A percentile compares a stretch with the other conserved stretches of the same genome.
Conservation (phyloP, 2,329 filamentous ascomycete species). For the Hymenoscyphus occultus region DNA sequence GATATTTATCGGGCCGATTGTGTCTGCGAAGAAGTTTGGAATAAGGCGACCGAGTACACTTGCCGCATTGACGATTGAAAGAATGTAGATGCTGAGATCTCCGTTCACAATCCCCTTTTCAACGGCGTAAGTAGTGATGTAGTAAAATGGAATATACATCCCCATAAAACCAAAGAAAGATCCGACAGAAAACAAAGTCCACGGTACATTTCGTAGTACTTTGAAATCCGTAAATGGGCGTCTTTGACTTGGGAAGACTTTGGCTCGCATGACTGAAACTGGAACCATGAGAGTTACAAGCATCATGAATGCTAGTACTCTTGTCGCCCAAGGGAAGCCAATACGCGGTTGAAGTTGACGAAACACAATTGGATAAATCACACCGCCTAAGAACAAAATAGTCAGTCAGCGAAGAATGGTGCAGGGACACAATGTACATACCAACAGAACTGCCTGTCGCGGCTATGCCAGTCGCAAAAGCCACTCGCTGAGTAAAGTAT, state of each 20-base stretch:
- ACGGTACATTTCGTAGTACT: constrained; percentile 27
- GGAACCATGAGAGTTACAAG: constrained; percentile 40
- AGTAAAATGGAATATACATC: constrained; percentile 53
- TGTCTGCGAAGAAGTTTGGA: constrained; percentile 51
- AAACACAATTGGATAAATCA: constrained; percentile 45
- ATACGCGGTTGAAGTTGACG: constrained; percentile 40
- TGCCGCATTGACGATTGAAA: constrained; percentile 31
- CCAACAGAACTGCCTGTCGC: constrained; percentile 42
- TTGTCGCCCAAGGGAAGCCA: constrained; percentile 45
- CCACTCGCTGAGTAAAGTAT: constrained; percentile 31
- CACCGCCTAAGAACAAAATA: constrained; percentile 36
- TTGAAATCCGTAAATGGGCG: constrained; percentile 22
- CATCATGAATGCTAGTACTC: constrained; percentile 46
- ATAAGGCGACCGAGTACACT: constrained; percentile 53
- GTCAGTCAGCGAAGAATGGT: not conserved
- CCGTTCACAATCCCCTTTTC: constrained; percentile 38
- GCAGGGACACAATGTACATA: not conserved
- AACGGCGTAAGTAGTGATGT: constrained; percentile 32
- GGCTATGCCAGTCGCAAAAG: constrained; percentile 38
- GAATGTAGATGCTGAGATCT: constrained; percentile 27
- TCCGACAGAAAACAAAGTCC: constrained; percentile 19
- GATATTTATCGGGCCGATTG: constrained; percentile 50
- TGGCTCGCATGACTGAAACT: constrained; percentile 23
- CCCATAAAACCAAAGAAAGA: constrained; percentile 39
- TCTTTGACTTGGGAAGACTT: constrained; percentile 19